Base-by-base conservation (phyloP, 192 early-diverging fungal genomes). In the Backusella psychrophila region DNA sequence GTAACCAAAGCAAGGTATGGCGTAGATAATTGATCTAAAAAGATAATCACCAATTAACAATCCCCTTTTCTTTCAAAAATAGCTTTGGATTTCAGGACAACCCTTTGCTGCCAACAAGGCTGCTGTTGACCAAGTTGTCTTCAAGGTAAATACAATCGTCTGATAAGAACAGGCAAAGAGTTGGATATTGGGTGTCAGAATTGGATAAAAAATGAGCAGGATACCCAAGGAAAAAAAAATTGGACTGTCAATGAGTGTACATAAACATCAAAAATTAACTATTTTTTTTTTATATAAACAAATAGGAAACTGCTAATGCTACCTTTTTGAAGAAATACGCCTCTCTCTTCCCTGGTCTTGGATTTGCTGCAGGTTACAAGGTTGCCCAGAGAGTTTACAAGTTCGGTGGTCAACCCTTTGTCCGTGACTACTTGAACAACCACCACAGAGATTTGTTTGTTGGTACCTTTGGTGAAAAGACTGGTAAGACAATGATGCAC, bases 341-440 rank as follows among this genome's bases (percentile, higher is more conserved):
- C 5, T 96, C 96, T 1, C 87, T 99, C 68, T 99, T 99, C 86
- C 98, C 98, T 1, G 98, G 98, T 69, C 88, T 99, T 29, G 98
- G 98, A 34, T 97, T 94, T 84, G 98, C 98, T 26, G 96, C 96
- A 41, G 97, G 97, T 7, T 99, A 99, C 93, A 99, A 99, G 87
- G 91, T 99, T 42, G 83, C 94, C 73, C 98, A 99, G 87, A 90
- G 98, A 75, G 89, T 98, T 66, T 99, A 99, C 91, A 99, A 99
- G 86, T 99, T 97, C 76, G 97, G 96, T 77, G 98, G 98, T 5
- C 98, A 99, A 86, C 96, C 97, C 17, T 95, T 94, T 76, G 95
- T 96, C 38, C 94, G 93, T 80, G 98, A 99, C 85, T 96, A 90
- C 81, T 80, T 99, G 68, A 94, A 96, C 84, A 90, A 78, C 52